phyloP scores from a whole-genome alignment of 805 yeast genomes.

The Saturnispora bothae region DNA sequence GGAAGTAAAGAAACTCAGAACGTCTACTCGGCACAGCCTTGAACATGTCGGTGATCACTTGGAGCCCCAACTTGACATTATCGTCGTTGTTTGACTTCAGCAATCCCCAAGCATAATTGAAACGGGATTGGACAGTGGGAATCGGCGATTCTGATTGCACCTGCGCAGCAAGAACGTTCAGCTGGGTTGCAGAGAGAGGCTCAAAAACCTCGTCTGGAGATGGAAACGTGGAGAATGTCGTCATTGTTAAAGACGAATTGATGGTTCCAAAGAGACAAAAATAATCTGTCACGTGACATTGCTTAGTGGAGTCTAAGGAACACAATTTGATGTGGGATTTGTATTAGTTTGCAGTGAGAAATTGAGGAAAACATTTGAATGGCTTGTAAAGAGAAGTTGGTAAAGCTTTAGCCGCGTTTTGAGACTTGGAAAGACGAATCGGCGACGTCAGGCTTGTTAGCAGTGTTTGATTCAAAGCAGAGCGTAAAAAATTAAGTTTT shows the following conservation, averaged over 20 bases:
- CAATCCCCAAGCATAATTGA: conserved; percentile 95
- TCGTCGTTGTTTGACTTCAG: conserved; percentile 55
- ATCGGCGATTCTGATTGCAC: conserved; percentile 71
- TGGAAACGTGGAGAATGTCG: conserved; percentile 16
- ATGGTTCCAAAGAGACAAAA: background rate
- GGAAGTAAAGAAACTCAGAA: conserved; percentile 80
- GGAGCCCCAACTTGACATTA: conserved; percentile 73
- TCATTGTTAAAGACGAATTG: background rate
- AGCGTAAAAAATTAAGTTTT: no score
- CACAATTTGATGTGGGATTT: no score
- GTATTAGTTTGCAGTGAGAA: no score
- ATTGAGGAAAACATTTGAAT: no score
- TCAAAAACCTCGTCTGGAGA: conserved; percentile 23
- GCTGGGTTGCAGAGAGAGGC: conserved; percentile 64
- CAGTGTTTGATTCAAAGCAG: no score
- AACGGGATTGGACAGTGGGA: conserved; percentile 73
- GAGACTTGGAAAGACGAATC: no score
- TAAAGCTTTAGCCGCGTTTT: no score
- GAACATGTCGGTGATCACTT: conserved; percentile 57
- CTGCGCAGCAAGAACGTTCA: conserved; percentile 65
- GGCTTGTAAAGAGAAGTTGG: no score
- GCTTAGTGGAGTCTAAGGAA: no score
- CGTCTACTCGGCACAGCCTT: conserved; percentile 73
- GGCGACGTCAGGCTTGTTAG: no score
- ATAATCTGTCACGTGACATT: no score